Conservation (phyloP, 1,284 basidiomycete species). For the Acaromyces ingoldii region DNA sequence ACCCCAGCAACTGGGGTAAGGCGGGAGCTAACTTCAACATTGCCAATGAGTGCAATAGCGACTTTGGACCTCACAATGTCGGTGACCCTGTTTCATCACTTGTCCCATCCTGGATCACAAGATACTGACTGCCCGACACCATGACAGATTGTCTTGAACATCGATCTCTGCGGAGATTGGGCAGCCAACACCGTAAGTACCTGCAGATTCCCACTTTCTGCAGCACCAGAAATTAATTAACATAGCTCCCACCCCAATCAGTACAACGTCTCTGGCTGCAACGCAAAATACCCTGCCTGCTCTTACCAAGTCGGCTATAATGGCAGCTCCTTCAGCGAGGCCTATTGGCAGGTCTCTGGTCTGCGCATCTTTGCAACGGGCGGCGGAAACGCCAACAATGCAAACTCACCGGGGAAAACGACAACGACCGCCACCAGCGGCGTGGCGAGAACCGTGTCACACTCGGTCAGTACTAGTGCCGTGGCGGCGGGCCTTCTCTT, state of each 20-base stretch:
- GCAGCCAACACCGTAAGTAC: constrained; percentile 20
- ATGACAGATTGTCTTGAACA: constrained; percentile 39
- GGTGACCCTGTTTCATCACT: too few relatives aligned
- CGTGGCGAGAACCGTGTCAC: too few relatives aligned
- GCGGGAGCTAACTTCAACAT: constrained; percentile 38
- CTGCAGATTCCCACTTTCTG: not conserved
- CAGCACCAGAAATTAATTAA: not conserved
- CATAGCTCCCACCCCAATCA: not conserved
- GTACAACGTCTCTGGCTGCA: constrained; percentile 28
- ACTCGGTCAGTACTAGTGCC: not conserved
- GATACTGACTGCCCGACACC: too few relatives aligned
- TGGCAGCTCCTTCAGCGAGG: constrained; percentile 29
- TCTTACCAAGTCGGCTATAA: constrained; percentile 34
- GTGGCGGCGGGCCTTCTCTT: not conserved
- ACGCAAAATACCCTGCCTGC: constrained; percentile 25
- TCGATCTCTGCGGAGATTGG: constrained; percentile 46
- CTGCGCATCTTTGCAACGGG: constrained; percentile 32
- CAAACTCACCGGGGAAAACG: constrained; percentile 22
- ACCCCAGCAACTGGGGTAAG: constrained; percentile 32
- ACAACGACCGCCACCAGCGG: too few relatives aligned
- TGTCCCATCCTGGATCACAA: too few relatives aligned
- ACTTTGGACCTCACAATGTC: constrained; percentile 20
- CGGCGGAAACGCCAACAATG: constrained; percentile 22
- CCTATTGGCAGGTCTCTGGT: constrained; percentile 39
- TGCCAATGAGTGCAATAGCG: constrained; percentile 23